A percentile compares a stretch with the other conserved stretches of the same genome.
Evolutionary conservation across 2,329 filamentous ascomycete species (phyloP).

Genomic region (Diplodia intermedia): DNA sequence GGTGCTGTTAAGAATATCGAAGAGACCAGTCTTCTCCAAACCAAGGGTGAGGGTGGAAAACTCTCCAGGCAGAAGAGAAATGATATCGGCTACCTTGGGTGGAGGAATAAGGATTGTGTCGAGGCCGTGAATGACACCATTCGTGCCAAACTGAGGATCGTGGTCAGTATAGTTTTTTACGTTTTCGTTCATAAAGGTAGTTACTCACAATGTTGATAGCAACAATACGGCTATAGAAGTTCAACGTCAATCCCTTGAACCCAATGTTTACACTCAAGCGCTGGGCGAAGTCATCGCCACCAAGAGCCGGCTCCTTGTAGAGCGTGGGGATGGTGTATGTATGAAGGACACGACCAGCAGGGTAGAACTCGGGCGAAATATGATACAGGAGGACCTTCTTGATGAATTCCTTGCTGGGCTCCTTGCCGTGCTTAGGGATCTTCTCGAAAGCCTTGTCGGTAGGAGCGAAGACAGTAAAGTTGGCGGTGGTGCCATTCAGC

Average conservation of each 20-base stretch:
- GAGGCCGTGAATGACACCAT: conserved; percentile 82
- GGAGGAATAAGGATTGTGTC: conserved; percentile 80
- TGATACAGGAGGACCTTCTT: conserved; percentile 78
- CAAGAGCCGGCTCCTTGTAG: conserved; percentile 65
- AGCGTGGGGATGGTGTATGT: conserved; percentile 78
- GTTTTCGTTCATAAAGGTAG: conserved; percentile 1
- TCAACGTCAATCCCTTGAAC: conserved; percentile 70
- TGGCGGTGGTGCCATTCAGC: conserved; percentile 75
- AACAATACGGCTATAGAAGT: conserved; percentile 77
- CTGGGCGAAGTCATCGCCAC: conserved; percentile 66
- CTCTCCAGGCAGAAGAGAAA: conserved; percentile 68
- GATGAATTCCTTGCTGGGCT: conserved; percentile 73
- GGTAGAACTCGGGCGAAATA: conserved; percentile 70
- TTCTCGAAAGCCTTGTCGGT: conserved; percentile 77
- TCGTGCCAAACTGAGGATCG: conserved; percentile 66
- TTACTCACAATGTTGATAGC: conserved; percentile 70
- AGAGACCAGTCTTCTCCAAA: conserved; percentile 75
- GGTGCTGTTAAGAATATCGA: conserved; percentile 62
- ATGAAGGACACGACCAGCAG: conserved; percentile 68
- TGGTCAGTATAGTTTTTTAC: background rate
- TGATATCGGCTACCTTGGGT: conserved; percentile 67
- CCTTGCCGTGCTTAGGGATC: conserved; percentile 61
- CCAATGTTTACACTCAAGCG: conserved; percentile 73
- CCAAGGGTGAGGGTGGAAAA: conserved; percentile 83
- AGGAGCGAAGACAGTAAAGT: conserved; percentile 84